Conservation (phyloP, 2,329 filamentous ascomycete species). For the Fusarium austroafricanum region DNA sequence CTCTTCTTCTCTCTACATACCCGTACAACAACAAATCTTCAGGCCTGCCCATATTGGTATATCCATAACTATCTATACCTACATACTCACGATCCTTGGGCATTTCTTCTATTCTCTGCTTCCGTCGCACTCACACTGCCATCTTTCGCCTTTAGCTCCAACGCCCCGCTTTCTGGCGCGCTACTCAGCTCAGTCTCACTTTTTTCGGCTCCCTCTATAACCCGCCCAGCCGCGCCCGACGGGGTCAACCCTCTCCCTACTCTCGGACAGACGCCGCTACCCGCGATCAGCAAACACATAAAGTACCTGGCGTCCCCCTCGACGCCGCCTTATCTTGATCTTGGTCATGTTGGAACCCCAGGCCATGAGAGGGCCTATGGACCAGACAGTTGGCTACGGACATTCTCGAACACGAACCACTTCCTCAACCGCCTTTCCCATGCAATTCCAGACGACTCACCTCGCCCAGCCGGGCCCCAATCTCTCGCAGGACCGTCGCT, state of each 20-base stretch:
- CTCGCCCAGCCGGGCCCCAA: slow-evolving; percentile 49
- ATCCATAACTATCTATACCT: slow-evolving; percentile 4
- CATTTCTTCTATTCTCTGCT: slow-evolving; percentile 16
- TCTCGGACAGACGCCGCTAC: slow-evolving; percentile 41
- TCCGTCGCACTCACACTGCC: slow-evolving; percentile 16
- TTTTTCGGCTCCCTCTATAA: slow-evolving; percentile 46
- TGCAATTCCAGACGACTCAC: slow-evolving; percentile 49
- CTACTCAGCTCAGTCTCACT: slow-evolving; percentile 45
- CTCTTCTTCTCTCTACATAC: slow-evolving; percentile 29
- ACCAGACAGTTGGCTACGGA: slow-evolving; percentile 57
- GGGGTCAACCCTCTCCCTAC: slow-evolving; percentile 40
- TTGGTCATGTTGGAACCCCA: slow-evolving; percentile 50
- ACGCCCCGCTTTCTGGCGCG: slow-evolving; percentile 41
- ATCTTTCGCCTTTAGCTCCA: slow-evolving; percentile 17
- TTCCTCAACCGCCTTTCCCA: slow-evolving; percentile 65
- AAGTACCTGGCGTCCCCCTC: slow-evolving; percentile 33
- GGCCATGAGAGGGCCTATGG: slow-evolving; percentile 49
- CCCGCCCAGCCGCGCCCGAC: slow-evolving; percentile 41
- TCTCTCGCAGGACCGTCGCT: slow-evolving; percentile 61
- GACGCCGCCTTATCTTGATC: slow-evolving; percentile 20
- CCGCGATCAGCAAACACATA: slow-evolving; percentile 40
- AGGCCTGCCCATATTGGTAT: slow-evolving; percentile 8
- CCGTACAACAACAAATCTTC: slow-evolving; percentile 18
- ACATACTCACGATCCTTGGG: slow-evolving; percentile 6
- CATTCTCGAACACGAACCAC: slow-evolving; percentile 68